Conservation (phyloP, 371 early-diverging fungal species). For the Basidiobolus meristosporus region DNA sequence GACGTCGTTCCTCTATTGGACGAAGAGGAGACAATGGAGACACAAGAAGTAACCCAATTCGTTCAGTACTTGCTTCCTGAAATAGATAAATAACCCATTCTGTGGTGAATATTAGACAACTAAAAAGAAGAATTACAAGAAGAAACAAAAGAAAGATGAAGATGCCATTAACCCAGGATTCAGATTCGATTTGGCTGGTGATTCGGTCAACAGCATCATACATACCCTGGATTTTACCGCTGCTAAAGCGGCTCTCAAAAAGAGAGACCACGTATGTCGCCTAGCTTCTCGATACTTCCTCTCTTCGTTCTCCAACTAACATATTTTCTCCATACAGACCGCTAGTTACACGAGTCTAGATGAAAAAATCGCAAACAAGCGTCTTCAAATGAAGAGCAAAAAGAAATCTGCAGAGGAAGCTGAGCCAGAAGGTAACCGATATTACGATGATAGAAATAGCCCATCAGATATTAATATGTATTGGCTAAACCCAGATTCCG, state of each 20-base stretch:
- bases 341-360: conserved; percentile 17
- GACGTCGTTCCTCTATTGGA: too few relatives aligned
- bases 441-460: too few relatives aligned
- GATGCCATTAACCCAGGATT: conserved; percentile 45
- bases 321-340: conserved; percentile 7
- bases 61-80: too few relatives aligned
- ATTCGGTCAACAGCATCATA: conserved; percentile 24
- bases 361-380: conserved; percentile 12
- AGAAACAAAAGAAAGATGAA: background rate
- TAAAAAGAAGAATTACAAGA: background rate
- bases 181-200: conserved; percentile 53
- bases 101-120: background rate
- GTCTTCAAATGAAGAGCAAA: too few relatives aligned
- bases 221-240: conserved; percentile 68
- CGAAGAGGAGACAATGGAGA: too few relatives aligned
- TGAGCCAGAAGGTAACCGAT: too few relatives aligned
- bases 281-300: too few relatives aligned
- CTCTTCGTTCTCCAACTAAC: background rate
- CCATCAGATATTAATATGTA: background rate
- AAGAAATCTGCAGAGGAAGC: too few relatives aligned
- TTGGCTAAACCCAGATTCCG: conserved; percentile 6
- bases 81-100: too few relatives aligned
- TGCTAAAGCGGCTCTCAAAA: conserved; percentile 52
- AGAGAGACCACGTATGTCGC: conserved; percentile 22
- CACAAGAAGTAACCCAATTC: too few relatives aligned